Percentiles rank a stretch among this genome's conserved stretches.
Conservation (phyloP, 306 rosid genomes). For the Abrus pulchellus region DNA sequence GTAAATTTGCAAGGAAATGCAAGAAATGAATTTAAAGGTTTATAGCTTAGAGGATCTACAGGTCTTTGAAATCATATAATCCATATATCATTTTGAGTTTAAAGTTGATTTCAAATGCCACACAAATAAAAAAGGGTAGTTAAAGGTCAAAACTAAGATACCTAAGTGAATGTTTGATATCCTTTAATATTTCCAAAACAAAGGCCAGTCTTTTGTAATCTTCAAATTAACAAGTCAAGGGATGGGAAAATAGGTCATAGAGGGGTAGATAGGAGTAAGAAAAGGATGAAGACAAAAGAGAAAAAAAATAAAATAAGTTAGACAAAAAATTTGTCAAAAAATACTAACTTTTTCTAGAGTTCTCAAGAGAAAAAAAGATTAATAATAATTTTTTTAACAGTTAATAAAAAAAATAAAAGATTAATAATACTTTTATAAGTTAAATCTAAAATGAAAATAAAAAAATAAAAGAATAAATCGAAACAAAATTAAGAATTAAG, state of each 20-base stretch:
- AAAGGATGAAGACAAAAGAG: no score
- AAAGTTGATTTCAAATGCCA: neutral
- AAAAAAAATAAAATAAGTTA: no score
- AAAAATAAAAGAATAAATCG: no score
- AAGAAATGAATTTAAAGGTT: constrained; percentile 93
- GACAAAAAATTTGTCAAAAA: no score
- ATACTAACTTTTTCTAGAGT: no score
- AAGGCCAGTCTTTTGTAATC: constrained; percentile 98
- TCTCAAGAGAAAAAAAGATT: no score
- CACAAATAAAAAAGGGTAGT: neutral
- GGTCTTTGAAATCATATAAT: constrained; percentile 67
- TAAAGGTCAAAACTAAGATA: constrained; percentile 31
- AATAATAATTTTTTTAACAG: no score
- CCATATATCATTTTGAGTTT: constrained; percentile 34
- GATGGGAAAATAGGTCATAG: neutral
- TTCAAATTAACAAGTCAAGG: constrained; percentile 54
- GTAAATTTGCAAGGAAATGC: constrained; percentile 99
- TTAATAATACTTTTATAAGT: no score
- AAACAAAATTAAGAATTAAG: no score
- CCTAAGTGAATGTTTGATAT: constrained; percentile 99
- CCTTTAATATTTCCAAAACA: constrained; percentile 94
- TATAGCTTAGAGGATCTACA: constrained; percentile 95
- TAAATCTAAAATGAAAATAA: no score
- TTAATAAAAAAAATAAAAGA: no score
- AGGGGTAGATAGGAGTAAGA: no score